Conservation (phyloP, 345 rosid species). For the Lenwebbia sp. region DNA sequence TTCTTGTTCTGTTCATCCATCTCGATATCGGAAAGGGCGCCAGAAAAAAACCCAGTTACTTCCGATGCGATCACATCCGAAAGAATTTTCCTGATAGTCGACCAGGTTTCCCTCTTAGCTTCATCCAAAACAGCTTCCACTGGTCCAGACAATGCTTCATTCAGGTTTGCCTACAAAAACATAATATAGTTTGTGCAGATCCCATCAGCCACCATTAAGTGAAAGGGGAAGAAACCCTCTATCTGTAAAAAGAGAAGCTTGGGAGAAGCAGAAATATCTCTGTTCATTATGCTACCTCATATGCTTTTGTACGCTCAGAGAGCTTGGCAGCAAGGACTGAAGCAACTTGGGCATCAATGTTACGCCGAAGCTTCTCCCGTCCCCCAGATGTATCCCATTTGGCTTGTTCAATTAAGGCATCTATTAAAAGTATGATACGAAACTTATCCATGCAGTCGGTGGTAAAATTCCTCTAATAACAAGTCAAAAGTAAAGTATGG, state of each 20-base stretch:
- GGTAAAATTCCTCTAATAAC: background rate
- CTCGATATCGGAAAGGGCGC: conserved; percentile 65
- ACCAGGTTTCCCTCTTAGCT: conserved; percentile 73
- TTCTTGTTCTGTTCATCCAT: conserved; percentile 48
- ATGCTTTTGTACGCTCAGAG: conserved; percentile 56
- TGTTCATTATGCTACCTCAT: conserved; percentile 41
- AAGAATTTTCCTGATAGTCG: conserved; percentile 68
- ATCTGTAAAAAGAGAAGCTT: background rate
- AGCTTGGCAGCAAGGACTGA: conserved; percentile 71
- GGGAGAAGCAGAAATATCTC: background rate
- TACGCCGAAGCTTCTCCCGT: conserved; percentile 69
- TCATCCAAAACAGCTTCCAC: conserved; percentile 89
- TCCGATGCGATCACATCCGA: conserved; percentile 50
- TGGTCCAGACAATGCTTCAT: conserved; percentile 61
- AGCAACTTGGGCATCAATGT: conserved; percentile 69
- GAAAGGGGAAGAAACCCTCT: background rate
- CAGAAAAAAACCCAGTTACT: conserved; percentile 54
- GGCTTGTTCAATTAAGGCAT: conserved; percentile 73
- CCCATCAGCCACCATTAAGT: background rate
- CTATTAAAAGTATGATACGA: conserved; percentile 22
- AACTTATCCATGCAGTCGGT: background rate
- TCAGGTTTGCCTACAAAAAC: conserved; percentile 51
- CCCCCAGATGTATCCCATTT: conserved; percentile 78
- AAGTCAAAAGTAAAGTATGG: background rate
- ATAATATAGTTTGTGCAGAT: background rate